These are phyloP conservation scores for Nyssa sinensis DNA, from an alignment of 148 eudicot species.

Conservation along the genomic window DNA sequence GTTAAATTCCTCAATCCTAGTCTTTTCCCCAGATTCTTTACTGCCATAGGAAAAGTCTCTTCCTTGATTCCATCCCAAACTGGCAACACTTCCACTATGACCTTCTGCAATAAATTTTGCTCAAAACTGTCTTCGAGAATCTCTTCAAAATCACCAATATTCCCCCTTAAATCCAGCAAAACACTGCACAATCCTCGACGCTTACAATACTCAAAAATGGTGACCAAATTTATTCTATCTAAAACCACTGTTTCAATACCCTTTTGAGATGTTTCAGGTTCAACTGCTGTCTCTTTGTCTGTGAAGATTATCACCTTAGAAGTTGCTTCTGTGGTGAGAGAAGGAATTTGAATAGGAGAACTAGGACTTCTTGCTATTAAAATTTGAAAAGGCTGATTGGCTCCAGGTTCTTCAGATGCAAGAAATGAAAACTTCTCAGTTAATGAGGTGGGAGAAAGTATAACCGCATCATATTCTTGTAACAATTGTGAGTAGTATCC, in stretches of 20 bases:
- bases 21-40: conserved; percentile 24
- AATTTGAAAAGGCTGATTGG: conserved; percentile 76
- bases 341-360: conserved; percentile 38
- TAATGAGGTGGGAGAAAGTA: conserved; percentile 43
- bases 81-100: conserved; percentile 76
- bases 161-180: conserved; percentile 70
- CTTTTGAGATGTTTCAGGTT: conserved; percentile 34
- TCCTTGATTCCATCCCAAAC: conserved; percentile 37
- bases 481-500: conserved; percentile 83
- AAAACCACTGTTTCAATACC: conserved; percentile 61
- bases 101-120: conserved; percentile 60
- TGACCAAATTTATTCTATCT: conserved; percentile 46
- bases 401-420: conserved; percentile 67
- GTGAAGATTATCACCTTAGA: conserved; percentile 55
- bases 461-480: conserved; percentile 82
- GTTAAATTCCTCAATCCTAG: conserved; percentile 46
- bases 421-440: conserved; percentile 36
- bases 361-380: conserved; percentile 47
- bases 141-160: conserved; percentile 50
- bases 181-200: conserved; percentile 66
- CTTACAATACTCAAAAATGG: conserved; percentile 68
- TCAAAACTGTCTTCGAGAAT: conserved; percentile 56
- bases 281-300: conserved; percentile 39
- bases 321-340: conserved; percentile 26
- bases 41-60: conserved; percentile 23